A percentile compares a stretch with the other conserved stretches of the same genome.
Evolutionary conservation across 106 monocot genomes (phyloP).

Genomic region (Dendrobium huoshanense): DNA sequence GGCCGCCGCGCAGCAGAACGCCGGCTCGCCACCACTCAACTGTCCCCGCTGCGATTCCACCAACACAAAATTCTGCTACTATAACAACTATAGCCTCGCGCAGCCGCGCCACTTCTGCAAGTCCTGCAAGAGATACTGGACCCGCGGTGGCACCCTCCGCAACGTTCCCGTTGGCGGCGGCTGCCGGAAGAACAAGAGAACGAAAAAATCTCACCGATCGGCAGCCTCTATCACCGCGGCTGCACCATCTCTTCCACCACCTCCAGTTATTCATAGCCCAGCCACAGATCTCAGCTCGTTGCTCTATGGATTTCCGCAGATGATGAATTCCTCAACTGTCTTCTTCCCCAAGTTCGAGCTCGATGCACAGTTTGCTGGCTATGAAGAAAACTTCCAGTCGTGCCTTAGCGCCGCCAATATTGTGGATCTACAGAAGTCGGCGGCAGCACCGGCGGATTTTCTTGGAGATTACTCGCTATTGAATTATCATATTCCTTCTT

Average conservation of each 20-base stretch:
- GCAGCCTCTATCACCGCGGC: background rate
- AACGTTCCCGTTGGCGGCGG: constrained; percentile 51
- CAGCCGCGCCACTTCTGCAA: constrained; percentile 61
- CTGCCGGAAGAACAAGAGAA: constrained; percentile 2
- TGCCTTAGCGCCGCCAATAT: background rate
- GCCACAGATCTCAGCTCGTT: background rate
- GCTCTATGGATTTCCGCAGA: background rate
- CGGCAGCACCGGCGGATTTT: background rate
- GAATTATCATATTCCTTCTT: background rate
- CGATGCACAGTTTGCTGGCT: background rate
- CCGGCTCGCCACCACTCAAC: background rate
- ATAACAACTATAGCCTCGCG: constrained; percentile 62
- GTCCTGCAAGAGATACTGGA: constrained; percentile 52
- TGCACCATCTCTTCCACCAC: background rate
- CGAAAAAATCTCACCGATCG: background rate
- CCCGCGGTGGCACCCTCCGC: constrained; percentile 48
- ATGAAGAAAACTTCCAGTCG: background rate
- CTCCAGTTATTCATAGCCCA: background rate
- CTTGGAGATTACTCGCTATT: background rate
- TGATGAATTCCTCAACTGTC: background rate
- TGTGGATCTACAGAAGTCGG: background rate
- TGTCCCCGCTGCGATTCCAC: constrained; percentile 6
- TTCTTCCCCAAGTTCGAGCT: background rate
- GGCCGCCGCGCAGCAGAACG: background rate
- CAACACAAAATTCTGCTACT: constrained; percentile 78